A percentile compares a stretch with the other conserved stretches of the same genome.
phyloP scores from a whole-genome alignment of 805 yeast genomes.

The Teunomyces aglyptinius region DNA sequence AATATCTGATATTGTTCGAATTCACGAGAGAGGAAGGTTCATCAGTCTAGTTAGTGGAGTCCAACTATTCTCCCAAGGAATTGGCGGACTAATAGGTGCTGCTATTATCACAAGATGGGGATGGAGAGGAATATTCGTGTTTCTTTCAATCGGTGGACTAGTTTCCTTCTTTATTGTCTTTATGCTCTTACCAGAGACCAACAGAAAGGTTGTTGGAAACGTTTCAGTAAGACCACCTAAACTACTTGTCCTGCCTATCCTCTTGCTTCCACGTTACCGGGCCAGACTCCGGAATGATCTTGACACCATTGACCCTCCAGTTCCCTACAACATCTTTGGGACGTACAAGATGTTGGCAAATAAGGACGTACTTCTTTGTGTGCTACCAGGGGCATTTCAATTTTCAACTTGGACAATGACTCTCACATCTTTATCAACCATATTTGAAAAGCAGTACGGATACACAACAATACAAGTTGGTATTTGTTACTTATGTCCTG shows the following conservation, averaged over 20 bases:
- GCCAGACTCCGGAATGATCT: constrained; percentile 10
- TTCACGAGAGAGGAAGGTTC: constrained; percentile 66
- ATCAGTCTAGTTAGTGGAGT: constrained; percentile 67
- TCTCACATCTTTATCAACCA: constrained; percentile 62
- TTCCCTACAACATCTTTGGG: constrained; percentile 9
- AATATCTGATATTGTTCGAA: constrained; percentile 70
- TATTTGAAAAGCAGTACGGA: constrained; percentile 47
- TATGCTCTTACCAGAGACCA: constrained; percentile 67
- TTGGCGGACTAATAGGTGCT: constrained; percentile 70
- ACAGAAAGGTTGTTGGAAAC: constrained; percentile 70
- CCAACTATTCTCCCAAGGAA: constrained; percentile 68
- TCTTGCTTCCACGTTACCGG: constrained; percentile 19
- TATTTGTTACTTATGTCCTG: constrained; percentile 70
- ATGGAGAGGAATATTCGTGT: constrained; percentile 81
- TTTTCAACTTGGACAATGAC: constrained; percentile 70
- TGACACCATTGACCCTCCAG: constrained; percentile 7
- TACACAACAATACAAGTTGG: constrained; percentile 62
- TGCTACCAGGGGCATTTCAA: constrained; percentile 60
- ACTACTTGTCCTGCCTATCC: constrained; percentile 45
- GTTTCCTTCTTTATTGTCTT: constrained; percentile 24
- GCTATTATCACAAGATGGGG: constrained; percentile 29
- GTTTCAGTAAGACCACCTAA: constrained; percentile 58
- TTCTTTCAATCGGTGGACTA: constrained; percentile 65
- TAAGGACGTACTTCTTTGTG: constrained; percentile 44
- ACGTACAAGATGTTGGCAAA: constrained; percentile 44